A percentile compares a stretch with the other conserved stretches of the same genome.
Conservation (phyloP, 805 yeast genomes). For the Zygotorulaspora florentina region DNA sequence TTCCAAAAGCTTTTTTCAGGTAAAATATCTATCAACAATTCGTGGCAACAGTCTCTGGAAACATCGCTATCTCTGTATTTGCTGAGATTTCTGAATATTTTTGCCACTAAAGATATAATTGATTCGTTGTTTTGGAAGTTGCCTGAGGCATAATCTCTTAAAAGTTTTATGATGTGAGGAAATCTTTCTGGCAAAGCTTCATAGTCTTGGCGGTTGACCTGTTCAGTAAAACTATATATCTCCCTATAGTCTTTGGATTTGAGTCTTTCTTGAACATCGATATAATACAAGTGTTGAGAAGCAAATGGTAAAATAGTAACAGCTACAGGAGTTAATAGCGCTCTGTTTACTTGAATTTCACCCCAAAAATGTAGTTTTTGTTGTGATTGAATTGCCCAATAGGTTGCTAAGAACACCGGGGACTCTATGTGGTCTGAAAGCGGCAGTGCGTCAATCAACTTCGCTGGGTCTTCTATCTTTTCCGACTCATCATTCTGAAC, state of each 20-base stretch:
- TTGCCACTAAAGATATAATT: constrained; percentile 47
- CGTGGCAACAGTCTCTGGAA: constrained; percentile 51
- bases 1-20: constrained; percentile 33
- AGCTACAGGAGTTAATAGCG: constrained; percentile 39
- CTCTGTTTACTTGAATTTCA: constrained; percentile 29
- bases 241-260: constrained; percentile 18
- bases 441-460: constrained; percentile 3
- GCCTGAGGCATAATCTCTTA: constrained; percentile 55
- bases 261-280: constrained; percentile 30
- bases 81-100: constrained; percentile 30
- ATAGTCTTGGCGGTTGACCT: constrained; percentile 17
- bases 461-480: constrained; percentile 9
- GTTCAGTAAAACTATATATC: constrained; percentile 27
- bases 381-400: constrained; percentile 47
- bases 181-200: constrained; percentile 14
- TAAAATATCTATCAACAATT: constrained; percentile 39
- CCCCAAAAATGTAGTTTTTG: constrained; percentile 45
- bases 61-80: constrained; percentile 39
- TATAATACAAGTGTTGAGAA: constrained; percentile 35
- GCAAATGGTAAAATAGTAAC: constrained; percentile 43
- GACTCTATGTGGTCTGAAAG: constrained; percentile 17
- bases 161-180: constrained; percentile 41
- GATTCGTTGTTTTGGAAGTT: constrained; percentile 44
- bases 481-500: constrained; percentile 32
- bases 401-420: constrained; percentile 40